Evolutionary conservation across 371 early-diverging fungal genomes (phyloP), one percentile per base, ranked within the genome.

Genomic region (Mortierella sp.): DNA sequence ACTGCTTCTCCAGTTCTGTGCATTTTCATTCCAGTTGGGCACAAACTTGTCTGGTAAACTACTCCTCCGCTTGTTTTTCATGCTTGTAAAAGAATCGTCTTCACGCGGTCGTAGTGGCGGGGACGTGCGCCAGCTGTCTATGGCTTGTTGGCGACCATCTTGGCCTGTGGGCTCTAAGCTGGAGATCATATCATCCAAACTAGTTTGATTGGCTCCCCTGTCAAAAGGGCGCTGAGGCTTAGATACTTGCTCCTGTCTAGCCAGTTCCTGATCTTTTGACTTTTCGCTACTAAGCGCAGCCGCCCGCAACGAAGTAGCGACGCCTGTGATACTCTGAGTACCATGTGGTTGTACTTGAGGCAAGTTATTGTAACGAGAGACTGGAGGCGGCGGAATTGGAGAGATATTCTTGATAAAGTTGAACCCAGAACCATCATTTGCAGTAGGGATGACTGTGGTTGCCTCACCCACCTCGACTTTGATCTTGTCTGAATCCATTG

Each of bases 11-110:
- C 82, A 81, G 24, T 61, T 69, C 41, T 70, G 65, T 1, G 72
- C 65, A 21, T 75, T 47, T 15, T 81, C 82, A 28, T 81, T 76
- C 82, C 82, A 81, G 70, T 72, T 63, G 41, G 82, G 82, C 2
- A 81, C 76, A 63, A 72, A 65, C 58, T 81, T 81, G 52, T 81
- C 82, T 9, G 82, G 82, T 45, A 81, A 75, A 72, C 82, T 81
- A 32, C 76, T 75, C 1, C 82, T 76, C 19, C 82, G 76, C 65
- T 75, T 75, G 70, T 55, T 76, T 60, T 81, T 81, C 36, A 76
- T 52, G 11, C 72, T 70, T 8, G 68, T 72, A 22, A 76, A 76
- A 5, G 72, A 60, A 0, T 60, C 38, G 3, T 59, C 62, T 0
- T 58, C 69, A 3, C 59, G 65, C 15, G 75, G 57, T 10, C 57